Base-by-base conservation (phyloP, 257 asterid genomes). In the Marsdenia floribunda region DNA sequence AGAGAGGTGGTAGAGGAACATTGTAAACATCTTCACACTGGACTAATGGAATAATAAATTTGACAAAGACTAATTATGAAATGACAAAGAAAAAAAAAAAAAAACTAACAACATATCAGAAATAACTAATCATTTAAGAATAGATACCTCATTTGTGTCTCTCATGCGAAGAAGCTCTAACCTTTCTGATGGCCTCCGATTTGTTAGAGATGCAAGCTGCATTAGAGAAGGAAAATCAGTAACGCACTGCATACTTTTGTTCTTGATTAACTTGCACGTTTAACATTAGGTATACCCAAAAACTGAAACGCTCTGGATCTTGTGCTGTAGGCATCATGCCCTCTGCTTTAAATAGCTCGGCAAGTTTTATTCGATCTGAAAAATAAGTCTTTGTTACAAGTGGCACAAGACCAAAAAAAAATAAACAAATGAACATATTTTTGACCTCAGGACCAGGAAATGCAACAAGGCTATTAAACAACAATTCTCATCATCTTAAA, bases 221-320 rank as follows among this genome's bases (percentile, higher is more conserved):
- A 87, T 76, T 68, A 42, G 77, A 49, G 75, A n/a, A 70, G 55
- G 7, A 69, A 73, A 71, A 69, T 58, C 72, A 65, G 68, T 54
- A 58, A 64, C 55, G 33, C 44, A 44, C 50, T 38, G 59, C 57
- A 42, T 57, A 50, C 50, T 21, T 58, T 35, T 26, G 11, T 46
- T 73, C 71, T 61, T 73, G 54, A 75, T 73, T 65, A 73, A 74
- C 54, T 40, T 54, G 46, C 78, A 82, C 22, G 70, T 63, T 57
- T 40, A 66, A 29, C 57, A 46, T 78, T 24, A 50, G 55, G 63
- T 75, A 66, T 95, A 95, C 99, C 99, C 99, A 95, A 80, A 95
- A 95, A 86, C 98, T 95, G 80, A 95, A 90, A 73, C 87, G 88
- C 83, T 90, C 99, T 5, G 96, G 96, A 81, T 95, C 96, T 72